phyloP scores from a whole-genome alignment of 441 rosid genomes.

The Capsella rubella region DNA sequence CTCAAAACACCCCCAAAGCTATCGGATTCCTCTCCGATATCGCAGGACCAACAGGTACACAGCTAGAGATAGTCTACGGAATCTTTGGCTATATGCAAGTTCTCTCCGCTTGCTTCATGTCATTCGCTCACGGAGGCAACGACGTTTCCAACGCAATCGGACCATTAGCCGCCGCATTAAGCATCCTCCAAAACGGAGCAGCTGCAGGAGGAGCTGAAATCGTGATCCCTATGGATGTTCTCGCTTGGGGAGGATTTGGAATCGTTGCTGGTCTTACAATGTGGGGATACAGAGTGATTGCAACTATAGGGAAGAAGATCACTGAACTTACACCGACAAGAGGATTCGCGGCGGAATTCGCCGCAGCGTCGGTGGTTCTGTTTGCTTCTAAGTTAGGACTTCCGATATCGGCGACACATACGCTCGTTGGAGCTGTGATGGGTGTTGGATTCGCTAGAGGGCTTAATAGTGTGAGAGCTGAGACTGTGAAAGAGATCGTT shows the following conservation, averaged over 20 bases:
- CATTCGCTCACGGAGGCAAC: conserved; percentile 99
- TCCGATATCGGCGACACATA: conserved; percentile 95
- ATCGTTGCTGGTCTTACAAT: conserved; percentile 89
- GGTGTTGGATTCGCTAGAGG: conserved; percentile 99
- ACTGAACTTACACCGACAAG: conserved; percentile 96
- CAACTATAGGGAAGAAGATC: conserved; percentile 97
- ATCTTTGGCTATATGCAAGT: conserved; percentile 98
- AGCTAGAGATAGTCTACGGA: conserved; percentile 90
- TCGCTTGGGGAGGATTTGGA: conserved; percentile 99
- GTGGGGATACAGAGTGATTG: conserved; percentile 99
- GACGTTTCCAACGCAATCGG: conserved; percentile 99
- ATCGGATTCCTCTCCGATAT: conserved; percentile 86
- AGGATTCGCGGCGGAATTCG: conserved; percentile 98
- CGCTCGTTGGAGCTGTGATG: conserved; percentile 98
- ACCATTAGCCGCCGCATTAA: conserved; percentile 92
- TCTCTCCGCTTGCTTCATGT: conserved; percentile 99
- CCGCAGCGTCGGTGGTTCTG: conserved; percentile 94
- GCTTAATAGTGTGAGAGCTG: conserved; percentile 85
- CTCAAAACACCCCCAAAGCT: conserved; percentile 50
- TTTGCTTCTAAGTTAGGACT: conserved; percentile 91
- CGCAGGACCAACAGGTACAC: conserved; percentile 97
- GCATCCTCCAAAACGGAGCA: conserved; percentile 79
- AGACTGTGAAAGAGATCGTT: conserved; percentile 90
- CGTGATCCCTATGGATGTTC: conserved; percentile 84
- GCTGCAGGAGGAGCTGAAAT: conserved; percentile 59